phyloP scores from a whole-genome alignment of 257 asterid species.

The Capsicum baccatum region DNA sequence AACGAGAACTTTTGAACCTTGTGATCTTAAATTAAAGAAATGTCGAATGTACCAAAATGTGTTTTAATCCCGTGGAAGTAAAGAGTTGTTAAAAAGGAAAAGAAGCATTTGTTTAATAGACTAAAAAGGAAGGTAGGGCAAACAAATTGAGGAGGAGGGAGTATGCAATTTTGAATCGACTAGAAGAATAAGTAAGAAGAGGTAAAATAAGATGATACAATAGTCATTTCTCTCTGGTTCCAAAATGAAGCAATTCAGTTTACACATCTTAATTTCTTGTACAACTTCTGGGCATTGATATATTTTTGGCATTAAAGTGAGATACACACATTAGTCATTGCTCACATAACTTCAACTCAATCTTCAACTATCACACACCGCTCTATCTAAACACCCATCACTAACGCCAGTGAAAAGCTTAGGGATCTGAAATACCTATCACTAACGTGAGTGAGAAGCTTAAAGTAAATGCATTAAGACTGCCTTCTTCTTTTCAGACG shows the following conservation, averaged over 20 bases:
- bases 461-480: constrained; percentile 34
- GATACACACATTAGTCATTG: not conserved
- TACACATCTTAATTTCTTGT: not conserved
- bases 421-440: constrained; percentile 17
- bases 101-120: too few species aligned
- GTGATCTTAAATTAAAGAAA: too few species aligned
- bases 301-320: not conserved
- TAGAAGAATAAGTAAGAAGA: not conserved
- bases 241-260: not conserved
- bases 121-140: too few species aligned
- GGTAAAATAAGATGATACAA: not conserved
- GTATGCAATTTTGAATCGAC: not conserved
- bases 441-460: not conserved
- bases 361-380: not conserved
- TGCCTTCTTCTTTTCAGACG: constrained; percentile 54
- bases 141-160: too few species aligned
- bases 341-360: not conserved
- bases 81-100: too few species aligned
- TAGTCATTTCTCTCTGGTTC: not conserved
- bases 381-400: constrained; percentile 27
- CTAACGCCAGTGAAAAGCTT: not conserved
- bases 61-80: too few species aligned
- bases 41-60: too few species aligned
- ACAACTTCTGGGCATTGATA: too few species aligned
- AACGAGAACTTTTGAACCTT: too few species aligned